A percentile compares a stretch with the other conserved stretches of the same genome.
These are phyloP conservation scores for Caloboletus firmus DNA, from an alignment of 1,284 basidiomycete genomes.

Conservation along the genomic window DNA sequence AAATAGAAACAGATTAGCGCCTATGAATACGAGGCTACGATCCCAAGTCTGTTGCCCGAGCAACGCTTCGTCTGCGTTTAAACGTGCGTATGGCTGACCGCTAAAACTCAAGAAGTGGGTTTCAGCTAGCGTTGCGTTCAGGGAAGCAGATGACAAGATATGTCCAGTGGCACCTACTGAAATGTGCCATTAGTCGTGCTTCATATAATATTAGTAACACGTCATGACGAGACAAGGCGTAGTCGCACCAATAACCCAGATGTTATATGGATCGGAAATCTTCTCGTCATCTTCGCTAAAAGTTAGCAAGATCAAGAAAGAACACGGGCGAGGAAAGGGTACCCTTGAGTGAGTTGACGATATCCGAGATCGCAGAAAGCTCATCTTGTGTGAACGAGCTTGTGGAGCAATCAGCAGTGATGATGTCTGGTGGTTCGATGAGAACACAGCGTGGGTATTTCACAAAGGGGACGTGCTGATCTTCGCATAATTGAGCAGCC, in stretches of 20 bases:
- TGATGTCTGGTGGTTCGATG: conserved; percentile 9
- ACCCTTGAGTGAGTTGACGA: conserved; percentile 23
- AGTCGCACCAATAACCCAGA: conserved; percentile 23
- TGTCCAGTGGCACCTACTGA: conserved; percentile 8
- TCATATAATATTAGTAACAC: not conserved
- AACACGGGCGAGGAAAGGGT: not conserved
- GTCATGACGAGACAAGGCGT: not conserved
- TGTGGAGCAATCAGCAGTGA: conserved; percentile 23
- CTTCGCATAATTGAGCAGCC: conserved; percentile 23
- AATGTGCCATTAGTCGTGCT: conserved; percentile 19
- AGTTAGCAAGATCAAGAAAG: not conserved
- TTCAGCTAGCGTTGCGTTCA: conserved; percentile 13
- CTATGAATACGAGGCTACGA: not conserved
- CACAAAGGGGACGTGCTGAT: conserved; percentile 9
- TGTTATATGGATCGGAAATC: conserved; percentile 7
- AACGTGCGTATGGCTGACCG: conserved; percentile 12
- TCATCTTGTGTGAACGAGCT: conserved; percentile 22
- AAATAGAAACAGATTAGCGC: conserved; percentile 16
- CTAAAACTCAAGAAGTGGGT: conserved; percentile 20
- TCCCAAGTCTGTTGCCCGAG: conserved; percentile 14
- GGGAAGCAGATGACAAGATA: not conserved
- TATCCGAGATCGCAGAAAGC: conserved; percentile 10
- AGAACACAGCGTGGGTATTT: not conserved
- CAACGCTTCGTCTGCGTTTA: conserved; percentile 16
- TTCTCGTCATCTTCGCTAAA: conserved; percentile 4